These are phyloP conservation scores for Oryza rufipogon DNA, from an alignment of 176 grass and related monocot genomes.

Conservation along the genomic window DNA sequence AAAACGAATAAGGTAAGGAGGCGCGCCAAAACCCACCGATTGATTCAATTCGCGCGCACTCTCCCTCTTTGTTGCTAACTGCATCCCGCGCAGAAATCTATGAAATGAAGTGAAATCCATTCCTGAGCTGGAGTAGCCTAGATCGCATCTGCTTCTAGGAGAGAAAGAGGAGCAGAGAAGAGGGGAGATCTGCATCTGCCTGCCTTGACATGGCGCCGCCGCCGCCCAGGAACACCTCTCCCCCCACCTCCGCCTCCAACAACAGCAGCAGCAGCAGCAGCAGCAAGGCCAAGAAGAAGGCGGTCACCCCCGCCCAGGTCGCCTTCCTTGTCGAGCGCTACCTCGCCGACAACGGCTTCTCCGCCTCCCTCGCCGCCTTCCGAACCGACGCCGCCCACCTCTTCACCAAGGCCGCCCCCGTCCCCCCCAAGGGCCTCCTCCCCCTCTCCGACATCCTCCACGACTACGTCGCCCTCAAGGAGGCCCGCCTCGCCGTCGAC, in stretches of 20 bases:
- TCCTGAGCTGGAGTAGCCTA: too few species aligned
- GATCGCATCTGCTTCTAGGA: too few species aligned
- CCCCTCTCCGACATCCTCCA: conserved; percentile 72
- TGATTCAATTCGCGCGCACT: too few species aligned
- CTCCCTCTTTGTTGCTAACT: too few species aligned
- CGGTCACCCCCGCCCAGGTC: conserved; percentile 71
- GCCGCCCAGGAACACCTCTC: conserved; percentile 36
- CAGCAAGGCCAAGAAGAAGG: conserved; percentile 41
- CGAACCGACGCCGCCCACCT: conserved; percentile 64
- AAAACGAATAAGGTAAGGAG: too few species aligned
- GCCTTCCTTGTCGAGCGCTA: conserved; percentile 92
- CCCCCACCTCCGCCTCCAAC: conserved; percentile 1
- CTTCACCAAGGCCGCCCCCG: conserved; percentile 48
- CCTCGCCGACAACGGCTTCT: conserved; percentile 74
- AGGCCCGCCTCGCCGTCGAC: conserved; percentile 56
- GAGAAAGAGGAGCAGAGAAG: too few species aligned
- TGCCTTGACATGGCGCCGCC: conserved; percentile 6
- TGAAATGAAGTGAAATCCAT: too few species aligned
- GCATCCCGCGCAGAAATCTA: too few species aligned
- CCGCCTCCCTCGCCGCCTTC: conserved; percentile 63
- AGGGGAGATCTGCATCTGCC: too few species aligned
- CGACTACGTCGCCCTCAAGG: conserved; percentile 89
- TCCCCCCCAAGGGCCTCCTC: conserved; percentile 56
- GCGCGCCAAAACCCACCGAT: too few species aligned
- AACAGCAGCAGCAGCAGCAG: conserved; percentile 12